Conservation (phyloP, 2,329 filamentous ascomycete genomes). For the Neofusicoccum sp. region DNA sequence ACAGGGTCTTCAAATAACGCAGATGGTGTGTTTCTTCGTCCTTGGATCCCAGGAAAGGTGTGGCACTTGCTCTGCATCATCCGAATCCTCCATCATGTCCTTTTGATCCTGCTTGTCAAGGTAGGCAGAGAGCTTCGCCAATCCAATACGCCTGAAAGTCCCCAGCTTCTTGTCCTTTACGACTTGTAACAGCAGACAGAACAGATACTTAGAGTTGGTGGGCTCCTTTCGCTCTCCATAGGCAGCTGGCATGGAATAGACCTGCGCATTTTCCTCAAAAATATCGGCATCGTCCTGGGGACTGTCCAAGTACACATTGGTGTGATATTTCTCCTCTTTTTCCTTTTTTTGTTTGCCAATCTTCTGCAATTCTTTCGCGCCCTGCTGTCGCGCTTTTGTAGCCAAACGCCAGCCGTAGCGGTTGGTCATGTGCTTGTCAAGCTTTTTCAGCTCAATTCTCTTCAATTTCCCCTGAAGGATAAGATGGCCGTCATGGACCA, state of each 20-base stretch:
- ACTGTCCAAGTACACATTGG: constrained; percentile 25
- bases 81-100: no score
- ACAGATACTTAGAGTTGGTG: constrained; percentile 23
- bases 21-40: no score
- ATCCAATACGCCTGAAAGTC: not conserved
- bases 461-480: no score
- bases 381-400: not conserved
- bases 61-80: no score
- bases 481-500: not conserved
- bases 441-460: no score
- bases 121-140: not conserved
- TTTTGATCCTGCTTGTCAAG: no score
- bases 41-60: no score
- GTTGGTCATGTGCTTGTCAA: no score
- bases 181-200: constrained; percentile 22
- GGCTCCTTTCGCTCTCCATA: constrained; percentile 19
- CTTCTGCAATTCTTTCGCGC: not conserved
- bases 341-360: not conserved
- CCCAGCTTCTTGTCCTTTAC: not conserved
- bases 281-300: constrained; percentile 23
- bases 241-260: constrained; percentile 24
- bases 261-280: not conserved
- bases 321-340: constrained; percentile 21
- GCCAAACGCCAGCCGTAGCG: no score
- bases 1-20: no score